Evolutionary conservation across 148 eudicot species (phyloP).

Genomic region (Gaultheria prostrata): DNA sequence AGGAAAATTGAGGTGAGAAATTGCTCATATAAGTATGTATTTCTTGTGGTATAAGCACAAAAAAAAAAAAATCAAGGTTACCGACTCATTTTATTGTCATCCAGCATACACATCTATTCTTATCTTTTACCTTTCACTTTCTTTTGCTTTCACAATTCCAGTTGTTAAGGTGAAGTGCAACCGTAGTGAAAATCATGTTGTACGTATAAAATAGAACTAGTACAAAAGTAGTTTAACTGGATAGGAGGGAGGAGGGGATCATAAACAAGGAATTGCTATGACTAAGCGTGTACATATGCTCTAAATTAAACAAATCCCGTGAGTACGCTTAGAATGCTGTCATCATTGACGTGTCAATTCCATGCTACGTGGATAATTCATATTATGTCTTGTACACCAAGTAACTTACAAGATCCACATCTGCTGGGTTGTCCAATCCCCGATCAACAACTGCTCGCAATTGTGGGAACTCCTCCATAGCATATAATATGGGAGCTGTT

Average conservation of each 20-base stretch:
- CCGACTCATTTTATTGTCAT: not conserved
- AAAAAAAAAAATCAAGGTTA: not conserved
- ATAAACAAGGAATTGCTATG: not conserved
- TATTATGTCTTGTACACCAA: not conserved
- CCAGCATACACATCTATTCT: not conserved
- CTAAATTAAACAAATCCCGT: not conserved
- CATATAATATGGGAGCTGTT: slow-evolving; percentile 87
- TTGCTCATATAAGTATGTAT: not conserved
- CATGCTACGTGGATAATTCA: not conserved
- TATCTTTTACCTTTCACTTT: not conserved
- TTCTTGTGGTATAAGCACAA: not conserved
- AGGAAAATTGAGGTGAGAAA: not conserved
- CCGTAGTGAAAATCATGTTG: not conserved
- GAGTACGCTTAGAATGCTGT: not conserved
- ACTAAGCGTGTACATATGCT: not conserved
- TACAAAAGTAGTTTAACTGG: not conserved
- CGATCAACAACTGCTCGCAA: slow-evolving; percentile 60
- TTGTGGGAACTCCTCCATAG: slow-evolving; percentile 92
- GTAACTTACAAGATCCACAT: slow-evolving; percentile 80
- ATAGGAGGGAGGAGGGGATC: not conserved
- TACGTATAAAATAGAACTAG: not conserved
- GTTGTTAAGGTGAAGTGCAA: not conserved
- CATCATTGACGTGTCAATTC: not conserved
- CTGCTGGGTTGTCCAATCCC: slow-evolving; percentile 66
- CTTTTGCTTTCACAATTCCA: not conserved